Conservation (phyloP, 1,139 yeast genomes). For the Candida sp. region DNA sequence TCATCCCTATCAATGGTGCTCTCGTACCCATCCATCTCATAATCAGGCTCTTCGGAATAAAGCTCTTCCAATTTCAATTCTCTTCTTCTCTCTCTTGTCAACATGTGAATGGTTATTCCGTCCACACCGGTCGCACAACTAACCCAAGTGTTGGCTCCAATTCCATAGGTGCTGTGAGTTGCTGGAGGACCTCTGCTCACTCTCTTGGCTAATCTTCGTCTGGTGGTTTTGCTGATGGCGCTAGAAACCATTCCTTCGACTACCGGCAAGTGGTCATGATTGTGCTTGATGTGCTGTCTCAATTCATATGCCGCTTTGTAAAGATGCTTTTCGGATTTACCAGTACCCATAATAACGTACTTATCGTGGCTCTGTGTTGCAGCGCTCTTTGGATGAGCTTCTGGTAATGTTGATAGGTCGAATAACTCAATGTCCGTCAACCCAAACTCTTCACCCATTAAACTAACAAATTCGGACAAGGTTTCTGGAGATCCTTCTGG, state of each 20-base stretch:
- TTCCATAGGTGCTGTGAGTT: slow-evolving; percentile 61
- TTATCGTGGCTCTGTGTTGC: slow-evolving; percentile 34
- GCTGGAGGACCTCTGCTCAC: slow-evolving; percentile 59
- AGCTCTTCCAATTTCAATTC: slow-evolving; percentile 73
- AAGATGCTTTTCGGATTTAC: slow-evolving; percentile 78
- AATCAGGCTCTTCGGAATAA: slow-evolving; percentile 50
- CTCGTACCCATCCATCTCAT: background rate
- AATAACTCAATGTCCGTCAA: slow-evolving; percentile 62
- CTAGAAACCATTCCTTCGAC: slow-evolving; percentile 77
- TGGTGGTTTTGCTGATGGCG: slow-evolving; percentile 58
- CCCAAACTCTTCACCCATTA: slow-evolving; percentile 66
- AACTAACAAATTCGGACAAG: slow-evolving; percentile 46
- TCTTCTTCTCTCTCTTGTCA: slow-evolving; percentile 70
- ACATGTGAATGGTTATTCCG: slow-evolving; percentile 68
- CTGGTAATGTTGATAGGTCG: slow-evolving; percentile 43
- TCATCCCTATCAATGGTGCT: slow-evolving; percentile 34
- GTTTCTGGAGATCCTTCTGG: slow-evolving; percentile 63
- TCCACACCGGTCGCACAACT: slow-evolving; percentile 72
- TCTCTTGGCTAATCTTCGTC: slow-evolving; percentile 64
- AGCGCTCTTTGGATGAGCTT: slow-evolving; percentile 43
- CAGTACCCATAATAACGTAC: slow-evolving; percentile 72
- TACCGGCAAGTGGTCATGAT: slow-evolving; percentile 42
- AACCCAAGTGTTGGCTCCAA: slow-evolving; percentile 75
- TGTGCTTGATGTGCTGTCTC: slow-evolving; percentile 38
- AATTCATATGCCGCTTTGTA: slow-evolving; percentile 72